Base-by-base conservation (phyloP, 148 eudicot species). In the Vaccinium corymbosum region DNA sequence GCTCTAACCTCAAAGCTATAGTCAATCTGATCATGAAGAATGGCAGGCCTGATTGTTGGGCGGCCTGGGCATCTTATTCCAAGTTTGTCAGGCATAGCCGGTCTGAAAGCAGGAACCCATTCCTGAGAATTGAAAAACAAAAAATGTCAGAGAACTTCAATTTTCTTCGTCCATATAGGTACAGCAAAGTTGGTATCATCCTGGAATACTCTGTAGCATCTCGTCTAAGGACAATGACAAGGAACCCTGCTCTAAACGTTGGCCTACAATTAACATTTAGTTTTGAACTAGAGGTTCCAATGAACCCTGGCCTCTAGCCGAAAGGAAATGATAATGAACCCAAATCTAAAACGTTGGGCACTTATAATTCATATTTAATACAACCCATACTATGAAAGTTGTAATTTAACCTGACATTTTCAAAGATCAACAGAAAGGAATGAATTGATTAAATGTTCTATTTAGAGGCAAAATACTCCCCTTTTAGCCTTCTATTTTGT, bases 61-160 rank as follows among this genome's bases (percentile, higher is more conserved):
- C 99, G 94, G 53, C 90, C 91, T 59, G 85, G 81, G 84, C 88
- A 87, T 89, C 99, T 91, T 90, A 92, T 90, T 38, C 94, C 92
- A 82, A 95, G 90, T 89, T 92, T 94, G 90, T 97, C 99, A 56
- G 94, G 90, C 82, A 84, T 85, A 61, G 98, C 98, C 64, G 86
- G 83, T 88, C 96, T 92, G 86, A 91, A 90, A 53, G 93, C 88
- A 9, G 95, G 96, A 79, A 94, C 89, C 96, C 95, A 95, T 88
- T 97, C 98, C 98, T 97, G 87, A 50, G 80, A 81, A 74, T 52
- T 48, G 50, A 73, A 78, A 51, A 57, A 82, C 29, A 22, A 10
- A 64, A 64, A 25, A 62, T 64, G 62, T 70, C 53, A 84, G 51
- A 6, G 76, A 73, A 59, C 25, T 7, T 53, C 35, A 4, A 5